Evolutionary conservation across 768 basidiomycete species (phyloP), one percentile per base, ranked within the genome.

Genomic region (Coprinopsis marcescibilis): DNA sequence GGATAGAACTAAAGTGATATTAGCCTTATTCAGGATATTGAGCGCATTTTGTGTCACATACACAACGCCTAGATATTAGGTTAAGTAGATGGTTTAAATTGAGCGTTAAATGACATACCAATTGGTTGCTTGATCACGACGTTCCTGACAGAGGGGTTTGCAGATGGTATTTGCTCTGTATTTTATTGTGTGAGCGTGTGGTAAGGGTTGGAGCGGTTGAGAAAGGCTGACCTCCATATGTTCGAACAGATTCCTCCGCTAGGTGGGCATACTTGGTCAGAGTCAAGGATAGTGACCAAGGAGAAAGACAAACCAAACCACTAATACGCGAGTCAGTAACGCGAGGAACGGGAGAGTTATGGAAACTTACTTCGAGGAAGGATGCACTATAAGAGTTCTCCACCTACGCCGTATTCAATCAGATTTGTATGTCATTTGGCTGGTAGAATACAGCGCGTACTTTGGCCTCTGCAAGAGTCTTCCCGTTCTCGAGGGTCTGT

Each of bases 401-500:
- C 20, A 85, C 83, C 80, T 89, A 30, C n/a, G 12, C 29, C 50
- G 46, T 23, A 50, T 15, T 23, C 33, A 37, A 17, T 17, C 8
- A 8, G 19, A 11, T 10, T 11, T 19, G 19, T 17, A 37, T 10
- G 11, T 17, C 4, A 5, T 17, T 43, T 15, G n/a, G 21, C 15
- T 5, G 4, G 13, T 30, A 10, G 27, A 15, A 17, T 43, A 4
- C 5, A 30, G 30, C 30, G 30, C 43, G 33, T 51, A 86, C 88
- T 77, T 88, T 86, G 27, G 79, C 88, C 54, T 97, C 93, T 0
- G 71, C 68, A 35, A 96, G 68, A 6, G 92, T 76, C 68, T 98
- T 99, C 27, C 96, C 96, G 58, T 99, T 99, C 70, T 99, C 96
- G 50, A 93, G 67, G 4, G 91, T 94, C 89, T 91, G 62, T 25